Evolutionary conservation across 1,284 basidiomycete species (phyloP), one percentile per base, ranked within the genome.

Genomic region (Melampsora americana): DNA sequence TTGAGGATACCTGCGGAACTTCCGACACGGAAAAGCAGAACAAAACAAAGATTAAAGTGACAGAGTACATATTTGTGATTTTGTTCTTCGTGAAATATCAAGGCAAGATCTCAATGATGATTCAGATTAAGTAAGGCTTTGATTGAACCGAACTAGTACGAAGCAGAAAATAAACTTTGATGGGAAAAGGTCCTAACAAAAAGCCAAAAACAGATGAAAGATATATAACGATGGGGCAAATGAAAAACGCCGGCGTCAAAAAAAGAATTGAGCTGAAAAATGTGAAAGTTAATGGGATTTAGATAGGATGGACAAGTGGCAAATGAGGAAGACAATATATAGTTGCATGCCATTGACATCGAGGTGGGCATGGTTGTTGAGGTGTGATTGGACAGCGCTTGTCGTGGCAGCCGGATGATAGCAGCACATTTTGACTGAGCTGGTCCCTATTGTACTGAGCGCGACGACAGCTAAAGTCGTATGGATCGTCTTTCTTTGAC

Each of bases 201-300:
- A 23, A 28, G 26, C 20, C 20, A n/a, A 56, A 28, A n/a, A 56
- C 53, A 56, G 26, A 56, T 28, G 53, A 7, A 23, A 56, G 20
- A 56, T 23, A 56, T 23, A 56, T 23, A 56, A 12, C 5, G 53
- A 18, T n/a, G 6, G 26, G n/a, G 5, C 20, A 56, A 23, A 23
- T 56, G n/a, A 56, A 56, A 56, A 56, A 42, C 53, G 53, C 53
- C 53, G 53, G 53, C 53, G 53, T 56, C 53, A 28, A 56, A 56
- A 28, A 56, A 56, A 4, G n/a, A 56, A 56, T 23, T n/a, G 53
- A 28, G 20, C 53, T n/a, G 53, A 56, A 56, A 48, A 56, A 28
- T 56, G 20, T 56, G 18, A 56, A n/a, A n/a, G 53, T 7, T 56
- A 14, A 56, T 12, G 20, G 14, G 5, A 18, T 6, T 5, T 6